Evolutionary conservation across 257 asterid genomes (phyloP), one percentile per base, ranked within the genome.

Genomic region (Asclepias syriaca): DNA sequence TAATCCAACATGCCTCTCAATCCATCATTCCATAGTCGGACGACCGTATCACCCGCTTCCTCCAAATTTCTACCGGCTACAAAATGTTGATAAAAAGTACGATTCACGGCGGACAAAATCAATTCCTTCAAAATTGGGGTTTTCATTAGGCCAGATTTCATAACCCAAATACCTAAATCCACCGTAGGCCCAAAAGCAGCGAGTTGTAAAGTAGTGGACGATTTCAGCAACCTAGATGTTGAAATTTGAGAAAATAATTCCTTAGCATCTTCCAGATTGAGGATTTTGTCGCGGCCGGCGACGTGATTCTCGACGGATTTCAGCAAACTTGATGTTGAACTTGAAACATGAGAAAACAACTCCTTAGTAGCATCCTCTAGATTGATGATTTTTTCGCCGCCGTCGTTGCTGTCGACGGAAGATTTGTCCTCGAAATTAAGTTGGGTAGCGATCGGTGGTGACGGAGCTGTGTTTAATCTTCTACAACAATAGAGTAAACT

Each of bases 1-100:
- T 92, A 95, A 83, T 95, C 96, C 71, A 95, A 74, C 97, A 95
- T 95, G 53, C 91, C 85, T 64, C 80, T 76, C 3, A 90, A 72
- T 8, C 96, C 96, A 1, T 76, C 66, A 0, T 75, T 82, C 77
- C 83, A 79, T 3, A 95, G 87, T 64, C 72, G 65, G 43, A 29
- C 9, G 61, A 82, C 79, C 12, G 96, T 86, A n/a, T 21, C 55
- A 2, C 64, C 77, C 65, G 91, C 91, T 76, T 77, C 83, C 21
- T 59, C 59, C 67, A 87, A 71, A 61, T 84, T 84, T 55, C 71
- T 65, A 1, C 99, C 99, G 16, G 95, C 99, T 71, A 95, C 90
- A 53, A 94, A 94, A 21, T 92, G 98, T 15, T 78, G 83, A 73
- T 86, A 92, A 72, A 91, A 88, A 5, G 87, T 80, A n/a, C 19